phyloP scores from a whole-genome alignment of 768 basidiomycete species.

The Rhodosporidiobolus sp. region DNA sequence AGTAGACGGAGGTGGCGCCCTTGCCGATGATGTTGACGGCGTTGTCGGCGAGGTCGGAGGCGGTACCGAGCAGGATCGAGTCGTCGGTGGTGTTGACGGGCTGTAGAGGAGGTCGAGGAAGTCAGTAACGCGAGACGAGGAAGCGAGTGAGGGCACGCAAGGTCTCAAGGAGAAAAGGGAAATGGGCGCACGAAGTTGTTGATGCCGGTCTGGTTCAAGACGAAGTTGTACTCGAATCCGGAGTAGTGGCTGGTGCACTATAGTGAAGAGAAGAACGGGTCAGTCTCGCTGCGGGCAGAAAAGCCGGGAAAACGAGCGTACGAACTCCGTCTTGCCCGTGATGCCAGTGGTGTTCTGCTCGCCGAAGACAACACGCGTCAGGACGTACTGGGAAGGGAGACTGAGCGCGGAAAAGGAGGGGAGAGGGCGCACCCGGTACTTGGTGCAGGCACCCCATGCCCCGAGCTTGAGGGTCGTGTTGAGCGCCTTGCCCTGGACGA shows the following conservation, averaged over 20 bases:
- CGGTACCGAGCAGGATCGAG: constrained; percentile 18
- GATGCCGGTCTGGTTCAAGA: constrained; percentile 27
- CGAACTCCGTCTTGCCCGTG: constrained; percentile 14
- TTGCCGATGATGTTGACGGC: constrained; percentile 14
- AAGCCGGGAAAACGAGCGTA: not conserved
- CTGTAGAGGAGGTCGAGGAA: not conserved
- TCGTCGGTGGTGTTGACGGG: constrained; percentile 8
- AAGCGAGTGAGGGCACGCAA: too few species aligned
- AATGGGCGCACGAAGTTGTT: constrained; percentile 34
- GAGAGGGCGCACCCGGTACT: constrained; percentile 3
- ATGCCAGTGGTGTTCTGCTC: constrained; percentile 33
- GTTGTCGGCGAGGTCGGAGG: not conserved
- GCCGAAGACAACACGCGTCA: too few species aligned
- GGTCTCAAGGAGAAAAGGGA: not conserved
- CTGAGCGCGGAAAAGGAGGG: not conserved
- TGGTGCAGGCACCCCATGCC: constrained; percentile 39
- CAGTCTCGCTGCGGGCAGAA: not conserved
- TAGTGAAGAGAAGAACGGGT: not conserved
- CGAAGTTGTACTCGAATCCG: constrained; percentile 26
- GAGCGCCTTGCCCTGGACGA: constrained; percentile 23
- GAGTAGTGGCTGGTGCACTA: constrained; percentile 28
- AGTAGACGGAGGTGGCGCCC: constrained; percentile 19
- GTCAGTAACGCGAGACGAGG: too few species aligned
- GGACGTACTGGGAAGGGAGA: not conserved
- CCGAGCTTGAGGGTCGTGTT: constrained; percentile 38